Evolutionary conservation across 2,329 filamentous ascomycete genomes (phyloP), one percentile per base, ranked within the genome.

Genomic region (Penicillium sp.): DNA sequence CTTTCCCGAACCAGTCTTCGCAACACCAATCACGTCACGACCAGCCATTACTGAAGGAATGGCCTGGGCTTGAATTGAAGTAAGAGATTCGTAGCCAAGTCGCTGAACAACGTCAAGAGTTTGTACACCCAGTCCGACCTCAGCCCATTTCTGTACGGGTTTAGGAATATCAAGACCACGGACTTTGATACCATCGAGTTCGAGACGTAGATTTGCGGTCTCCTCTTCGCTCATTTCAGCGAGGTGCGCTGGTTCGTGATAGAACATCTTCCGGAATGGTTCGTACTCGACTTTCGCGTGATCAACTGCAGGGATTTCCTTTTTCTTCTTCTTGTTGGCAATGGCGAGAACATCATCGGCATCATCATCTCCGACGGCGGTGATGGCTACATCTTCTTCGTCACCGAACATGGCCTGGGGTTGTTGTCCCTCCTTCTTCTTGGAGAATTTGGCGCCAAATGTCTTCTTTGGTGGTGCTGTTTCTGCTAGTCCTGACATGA

Each of bases 1-100:
- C 79, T 99, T 99, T 72, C 95, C 95, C 26, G 95, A 98, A 5
- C 95, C 95, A 26, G 95, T 99, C 79, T 98, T 98, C 19, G 95
- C 95, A 53, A 99, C 92, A 64, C 93, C 95, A 62, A 99, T 92
- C 37, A 97, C 90, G 78, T 99, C 95, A 65, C 92, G 87, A 10
- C 95, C 95, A 27, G 93, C 96, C 91, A 98, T 97, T 68, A 97
- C 91, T 10, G 92, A 88, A 2, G 95, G 95, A 58, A 98, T 87
- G 2, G 95, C 95, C 75, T 99, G 95, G 75, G 93, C 88, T 75
- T 99, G 95, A 67, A 99, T 98, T 0, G 93, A 86, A 0, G 95
- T 98, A 0, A 95, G 93, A 70, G 88, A 90, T 55, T 96, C 90
- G 72, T 92, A 99, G 7, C 90, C 90, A 37, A 97, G 79, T 53